Evolutionary conservation across 2,329 filamentous ascomycete species (phyloP), one percentile per base, ranked within the genome.

Genomic region (Elsinoe australis): DNA sequence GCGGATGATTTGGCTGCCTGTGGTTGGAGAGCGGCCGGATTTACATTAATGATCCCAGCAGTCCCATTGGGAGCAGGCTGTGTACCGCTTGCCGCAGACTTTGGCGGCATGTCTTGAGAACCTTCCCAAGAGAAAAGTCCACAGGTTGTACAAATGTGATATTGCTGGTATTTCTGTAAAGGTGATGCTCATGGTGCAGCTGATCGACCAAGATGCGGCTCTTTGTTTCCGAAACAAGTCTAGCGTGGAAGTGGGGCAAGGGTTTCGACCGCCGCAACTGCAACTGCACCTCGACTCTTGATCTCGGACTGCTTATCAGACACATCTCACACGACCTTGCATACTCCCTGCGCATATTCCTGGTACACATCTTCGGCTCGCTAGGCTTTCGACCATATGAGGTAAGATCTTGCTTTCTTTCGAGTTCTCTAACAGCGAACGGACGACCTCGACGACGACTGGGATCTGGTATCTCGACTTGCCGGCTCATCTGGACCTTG

Each of bases 1-100:
- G 72, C 65, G 2, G 75, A 64, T 2, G 68, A 58, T 55, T 76
- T 74, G 24, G 54, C 45, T 17, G 35, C 49, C 51, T 28, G 54
- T 46, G 34, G 52, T 51, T 32, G 59, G 34, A 61, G 53, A 14
- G 58, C 53, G 17, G 61, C 58, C 5, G 59, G 58, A 15, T 53
- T 62, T 52, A 64, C 55, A n/a, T 58, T 57, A n/a, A 53, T 47
- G 22, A 53, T 39, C 12, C 51, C 51, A 38, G 42, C 33, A 10
- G 49, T 33, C 21, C 14, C 71, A 65, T 5, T 61, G 62, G 31
- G 45, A 9, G 33, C 45, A 29, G 34, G 18, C 19, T 18, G 12
- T 12, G 19, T 36, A 4, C 31, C 45, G 24, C 24, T 36, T 15
- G 21, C 32, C n/a, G 45, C 34, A 21, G 31, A 28, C 21, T 29